Conservation (phyloP, 331 rosid species). For the Arachis monticola region DNA sequence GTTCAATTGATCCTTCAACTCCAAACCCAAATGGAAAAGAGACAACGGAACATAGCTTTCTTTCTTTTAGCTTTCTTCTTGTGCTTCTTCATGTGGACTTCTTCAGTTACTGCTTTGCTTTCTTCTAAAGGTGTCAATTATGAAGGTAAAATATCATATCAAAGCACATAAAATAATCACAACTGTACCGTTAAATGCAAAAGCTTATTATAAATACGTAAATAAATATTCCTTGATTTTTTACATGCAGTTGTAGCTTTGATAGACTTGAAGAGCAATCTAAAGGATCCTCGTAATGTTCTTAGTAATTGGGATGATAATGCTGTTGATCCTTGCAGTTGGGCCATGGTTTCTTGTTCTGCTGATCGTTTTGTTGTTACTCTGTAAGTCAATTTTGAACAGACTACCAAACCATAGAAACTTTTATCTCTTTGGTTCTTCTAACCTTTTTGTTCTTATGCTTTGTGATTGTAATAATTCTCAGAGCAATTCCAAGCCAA, state of each 20-base stretch:
- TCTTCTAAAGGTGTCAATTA: conserved; percentile 83
- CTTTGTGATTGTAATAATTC: not conserved
- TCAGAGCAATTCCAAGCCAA: conserved; percentile 87
- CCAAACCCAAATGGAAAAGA: conserved; percentile 53
- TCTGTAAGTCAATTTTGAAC: conserved; percentile 57
- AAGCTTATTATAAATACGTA: not conserved
- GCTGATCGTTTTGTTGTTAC: conserved; percentile 60
- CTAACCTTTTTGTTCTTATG: not conserved
- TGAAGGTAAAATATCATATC: conserved; percentile 66
- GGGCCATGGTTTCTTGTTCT: conserved; percentile 89
- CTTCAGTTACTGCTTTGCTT: conserved; percentile 58
- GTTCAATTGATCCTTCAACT: conserved; percentile 20
- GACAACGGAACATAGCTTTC: conserved; percentile 37
- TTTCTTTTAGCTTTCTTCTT: conserved; percentile 47
- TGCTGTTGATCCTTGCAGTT: conserved; percentile 96
- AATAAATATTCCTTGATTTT: not conserved
- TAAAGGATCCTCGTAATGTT: conserved; percentile 67
- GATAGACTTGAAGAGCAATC: conserved; percentile 53
- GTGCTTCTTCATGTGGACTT: conserved; percentile 48
- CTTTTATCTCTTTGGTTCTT: too few species aligned
- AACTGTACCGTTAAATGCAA: not conserved
- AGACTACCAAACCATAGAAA: not conserved
- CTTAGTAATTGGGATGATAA: conserved; percentile 74
- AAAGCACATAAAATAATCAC: not conserved
- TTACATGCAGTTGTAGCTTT: conserved; percentile 72